Evolutionary conservation across 768 basidiomycete genomes (phyloP), one percentile per base, ranked within the genome.

Genomic region (Jaapia argillacea): DNA sequence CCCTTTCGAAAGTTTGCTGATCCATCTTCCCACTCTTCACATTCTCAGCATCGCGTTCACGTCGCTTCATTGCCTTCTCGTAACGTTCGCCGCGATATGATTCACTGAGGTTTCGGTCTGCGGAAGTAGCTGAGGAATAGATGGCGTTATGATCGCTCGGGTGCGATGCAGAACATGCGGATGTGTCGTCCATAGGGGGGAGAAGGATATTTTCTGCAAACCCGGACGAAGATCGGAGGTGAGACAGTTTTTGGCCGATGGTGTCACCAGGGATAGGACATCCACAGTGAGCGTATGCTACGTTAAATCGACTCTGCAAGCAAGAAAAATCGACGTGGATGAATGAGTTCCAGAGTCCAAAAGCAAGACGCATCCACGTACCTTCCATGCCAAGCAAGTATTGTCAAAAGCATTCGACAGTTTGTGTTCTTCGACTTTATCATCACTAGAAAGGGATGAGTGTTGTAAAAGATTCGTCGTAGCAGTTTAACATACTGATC

Each of bases 281-380:
- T 2, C 80, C 79, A 45, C 80, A 83, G 48, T 74, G 67, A 40
- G 63, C 70, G 57, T 83, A 83, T 2, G 67, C 59, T 4, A 70
- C 57, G 36, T 64, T 63, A 53, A 74, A 81, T 6, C 76, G 74
- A 39, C n/a, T n/a, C n/a, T n/a, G n/a, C n/a, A n/a, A n/a, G n/a
- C n/a, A n/a, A n/a, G n/a, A n/a, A n/a, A n/a, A n/a, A n/a, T n/a
- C n/a, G n/a, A n/a, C n/a, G n/a, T n/a, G n/a, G n/a, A n/a, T n/a
- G n/a, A n/a, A n/a, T n/a, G n/a, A n/a, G n/a, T n/a, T n/a, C n/a
- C n/a, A n/a, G n/a, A n/a, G n/a, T n/a, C n/a, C n/a, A n/a, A n/a
- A n/a, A n/a, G n/a, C n/a, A n/a, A n/a, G n/a, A n/a, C n/a, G n/a
- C n/a, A n/a, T n/a, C n/a, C n/a, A n/a, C n/a, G n/a, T n/a, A 70